A percentile compares a stretch with the other conserved stretches of the same genome.
These are phyloP conservation scores for Penicillium subrubescens DNA, from an alignment of 495 filamentous ascomycete species.

Conservation along the genomic window DNA sequence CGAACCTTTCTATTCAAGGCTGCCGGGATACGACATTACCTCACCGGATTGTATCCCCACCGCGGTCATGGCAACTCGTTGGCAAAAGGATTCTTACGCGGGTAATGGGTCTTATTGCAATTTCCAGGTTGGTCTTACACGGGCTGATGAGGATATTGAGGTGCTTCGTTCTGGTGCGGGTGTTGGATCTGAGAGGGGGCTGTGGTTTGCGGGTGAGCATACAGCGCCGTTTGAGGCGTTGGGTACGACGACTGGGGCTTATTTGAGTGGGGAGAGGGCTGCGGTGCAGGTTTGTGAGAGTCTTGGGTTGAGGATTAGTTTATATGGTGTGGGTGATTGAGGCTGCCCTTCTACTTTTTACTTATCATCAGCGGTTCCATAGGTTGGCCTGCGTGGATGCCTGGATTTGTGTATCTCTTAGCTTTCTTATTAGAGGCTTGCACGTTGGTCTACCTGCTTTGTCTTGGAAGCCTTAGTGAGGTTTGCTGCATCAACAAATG, in stretches of 20 bases:
- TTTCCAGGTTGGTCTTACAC: slow-evolving; percentile 75
- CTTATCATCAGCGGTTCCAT: too few relatives aligned
- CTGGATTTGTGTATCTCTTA: not conserved
- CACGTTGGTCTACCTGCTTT: not conserved
- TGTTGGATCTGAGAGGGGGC: slow-evolving; percentile 58
- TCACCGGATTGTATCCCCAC: slow-evolving; percentile 62
- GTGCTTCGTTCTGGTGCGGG: slow-evolving; percentile 64
- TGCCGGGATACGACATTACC: slow-evolving; percentile 62
- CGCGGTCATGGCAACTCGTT: slow-evolving; percentile 69
- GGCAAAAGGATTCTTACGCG: slow-evolving; percentile 79
- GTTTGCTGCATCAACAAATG: too few relatives aligned
- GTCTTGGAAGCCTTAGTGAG: too few relatives aligned
- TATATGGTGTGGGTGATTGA: slow-evolving; percentile 29
- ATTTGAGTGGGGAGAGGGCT: slow-evolving; percentile 86
- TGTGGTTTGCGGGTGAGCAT: slow-evolving; percentile 96
- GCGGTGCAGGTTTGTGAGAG: slow-evolving; percentile 60
- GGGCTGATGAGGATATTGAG: slow-evolving; percentile 71
- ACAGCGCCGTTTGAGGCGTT: slow-evolving; percentile 87
- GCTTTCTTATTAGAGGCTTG: not conserved
- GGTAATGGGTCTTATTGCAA: slow-evolving; percentile 91
- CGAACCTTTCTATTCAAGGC: slow-evolving; percentile 68
- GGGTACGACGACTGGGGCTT: slow-evolving; percentile 87
- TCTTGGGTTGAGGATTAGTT: slow-evolving; percentile 31
- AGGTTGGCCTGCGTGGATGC: not conserved
- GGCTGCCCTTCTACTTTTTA: not conserved